phyloP scores from a whole-genome alignment of 129 eudicot genomes.

The Saussurea involucrata region DNA sequence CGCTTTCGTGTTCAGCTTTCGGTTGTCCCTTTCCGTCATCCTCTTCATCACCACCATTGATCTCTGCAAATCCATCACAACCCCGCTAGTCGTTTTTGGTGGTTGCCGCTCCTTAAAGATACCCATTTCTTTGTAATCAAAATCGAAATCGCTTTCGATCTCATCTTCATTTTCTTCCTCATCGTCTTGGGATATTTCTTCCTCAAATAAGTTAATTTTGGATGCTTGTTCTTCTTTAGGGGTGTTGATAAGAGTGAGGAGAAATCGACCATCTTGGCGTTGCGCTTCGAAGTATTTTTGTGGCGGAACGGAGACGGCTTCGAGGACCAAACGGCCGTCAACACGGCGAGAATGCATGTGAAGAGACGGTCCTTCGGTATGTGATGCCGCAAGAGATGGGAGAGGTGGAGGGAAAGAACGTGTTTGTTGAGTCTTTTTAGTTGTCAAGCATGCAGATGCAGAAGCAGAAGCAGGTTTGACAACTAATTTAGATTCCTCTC shows the following conservation, averaged over 20 bases:
- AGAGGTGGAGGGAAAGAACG: slow-evolving; percentile 88
- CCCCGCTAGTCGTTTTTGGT: slow-evolving; percentile 14
- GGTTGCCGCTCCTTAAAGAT: slow-evolving; percentile 11
- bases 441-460: background rate
- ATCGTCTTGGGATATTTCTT: slow-evolving; percentile 7
- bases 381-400: slow-evolving; percentile 59
- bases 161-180: slow-evolving; percentile 14
- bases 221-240: slow-evolving; percentile 20
- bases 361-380: slow-evolving; percentile 44
- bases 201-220: slow-evolving; percentile 19
- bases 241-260: slow-evolving; percentile 47
- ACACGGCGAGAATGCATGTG: slow-evolving; percentile 72
- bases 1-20: slow-evolving; percentile 28
- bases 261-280: slow-evolving; percentile 79
- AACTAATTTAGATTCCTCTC: slow-evolving; percentile 23
- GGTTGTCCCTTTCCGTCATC: slow-evolving; percentile 34
- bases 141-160: background rate
- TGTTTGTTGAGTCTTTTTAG: slow-evolving; percentile 22
- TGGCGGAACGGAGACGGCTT: slow-evolving; percentile 64
- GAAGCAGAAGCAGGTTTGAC: slow-evolving; percentile 21
- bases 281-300: slow-evolving; percentile 60
- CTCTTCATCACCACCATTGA: slow-evolving; percentile 43
- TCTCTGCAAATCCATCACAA: slow-evolving; percentile 35
- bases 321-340: slow-evolving; percentile 73
- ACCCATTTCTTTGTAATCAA: background rate